Evolutionary conservation across 75 land plant genomes (phyloP).

Genomic region (Sequoiadendron giganteum): DNA sequence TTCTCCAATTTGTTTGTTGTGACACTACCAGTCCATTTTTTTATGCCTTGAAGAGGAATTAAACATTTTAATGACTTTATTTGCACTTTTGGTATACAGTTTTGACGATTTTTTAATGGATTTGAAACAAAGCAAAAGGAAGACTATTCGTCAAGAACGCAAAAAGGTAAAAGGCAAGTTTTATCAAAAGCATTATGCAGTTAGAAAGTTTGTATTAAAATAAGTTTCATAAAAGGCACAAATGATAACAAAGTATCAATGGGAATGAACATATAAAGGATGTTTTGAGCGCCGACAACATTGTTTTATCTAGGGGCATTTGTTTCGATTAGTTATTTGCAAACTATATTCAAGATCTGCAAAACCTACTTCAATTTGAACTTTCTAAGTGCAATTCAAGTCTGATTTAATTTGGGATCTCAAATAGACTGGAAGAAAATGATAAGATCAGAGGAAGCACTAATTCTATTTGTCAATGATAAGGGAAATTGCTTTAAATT

Average conservation of each 20-base stretch:
- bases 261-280: neutral
- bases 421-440: no score
- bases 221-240: neutral
- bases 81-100: conserved; percentile 39
- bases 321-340: no score
- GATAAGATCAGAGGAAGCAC: no score
- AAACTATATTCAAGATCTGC: no score
- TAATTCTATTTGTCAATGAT: no score
- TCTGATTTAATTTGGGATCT: no score
- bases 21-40: neutral
- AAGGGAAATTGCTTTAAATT: no score
- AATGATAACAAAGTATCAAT: neutral
- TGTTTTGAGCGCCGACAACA: no score
- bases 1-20: neutral
- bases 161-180: conserved; percentile 69
- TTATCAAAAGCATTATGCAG: neutral
- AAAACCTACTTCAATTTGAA: no score
- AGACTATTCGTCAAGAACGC: conserved; percentile 91
- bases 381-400: no score
- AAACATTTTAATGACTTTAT: neutral
- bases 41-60: neutral
- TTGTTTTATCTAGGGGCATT: no score
- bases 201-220: neutral
- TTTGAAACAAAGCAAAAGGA: conserved; percentile 95
- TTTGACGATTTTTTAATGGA: conserved; percentile 98